Base-by-base conservation (phyloP, 116 monocot species). In the Dioscorea cayenensis region DNA sequence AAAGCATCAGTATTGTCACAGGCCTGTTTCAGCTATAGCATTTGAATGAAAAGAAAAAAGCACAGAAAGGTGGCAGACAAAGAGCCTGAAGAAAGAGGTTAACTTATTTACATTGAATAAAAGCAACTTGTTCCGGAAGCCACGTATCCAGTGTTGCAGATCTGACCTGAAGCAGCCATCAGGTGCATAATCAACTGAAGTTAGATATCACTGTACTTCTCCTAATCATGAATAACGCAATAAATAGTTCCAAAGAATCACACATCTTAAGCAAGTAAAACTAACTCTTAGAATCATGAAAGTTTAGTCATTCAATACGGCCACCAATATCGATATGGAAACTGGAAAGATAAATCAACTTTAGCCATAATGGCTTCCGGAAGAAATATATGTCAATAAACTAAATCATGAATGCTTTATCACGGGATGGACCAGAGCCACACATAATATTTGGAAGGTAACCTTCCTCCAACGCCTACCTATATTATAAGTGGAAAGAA, bases 81-180 rank as follows among this genome's bases (percentile, higher is more conserved):
- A 19, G 55, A 55, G 55, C 55, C 55, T 55, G 27, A 72, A 60
- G 49, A 49, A 48, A 11, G 63, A 23, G 48, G 72, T 14, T 22
- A 19, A 68, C 28, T 7, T 70, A 51, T 38, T 84, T 85, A 99
- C 94, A 77, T 84, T 93, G 94, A 51, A 99, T 93, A 80, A 91
- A 99, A 36, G 88, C 81, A 80, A 94, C 85, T 77, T 99, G 94
- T 77, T 99, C 94, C 7, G 97, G 97, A 74, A 99, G 94, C 97
- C 97, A 99, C 77, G 97, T 99, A 63, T 99, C 97, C 36, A 99
- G 72, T 17, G 90, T 89, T 35, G 92, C 90, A 72, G 94, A 99
- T 37, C 97, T 82, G 59, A 99, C 97, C 94, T 93, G 4, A 23
- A 71, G 17, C 49, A 68, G 35, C n/a, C 58, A 71, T 21, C 58